Conservation (phyloP, 768 basidiomycete species). For the Suillus spraguei region DNA sequence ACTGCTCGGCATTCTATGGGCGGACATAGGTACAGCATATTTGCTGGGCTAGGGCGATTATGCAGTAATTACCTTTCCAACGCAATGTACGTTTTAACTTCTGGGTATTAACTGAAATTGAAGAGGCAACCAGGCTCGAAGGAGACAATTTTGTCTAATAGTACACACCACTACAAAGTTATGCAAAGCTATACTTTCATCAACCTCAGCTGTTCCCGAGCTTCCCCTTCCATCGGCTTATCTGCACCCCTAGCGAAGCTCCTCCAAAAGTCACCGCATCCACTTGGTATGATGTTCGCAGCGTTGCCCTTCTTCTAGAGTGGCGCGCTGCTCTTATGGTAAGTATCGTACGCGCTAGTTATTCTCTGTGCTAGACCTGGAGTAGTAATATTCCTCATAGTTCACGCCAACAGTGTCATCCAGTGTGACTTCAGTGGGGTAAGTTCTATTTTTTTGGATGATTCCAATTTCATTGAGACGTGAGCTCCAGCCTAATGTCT, state of each 20-base stretch:
- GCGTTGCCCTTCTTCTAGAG: conserved; percentile 55
- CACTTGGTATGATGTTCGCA: conserved; percentile 42
- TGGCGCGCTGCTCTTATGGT: conserved; percentile 68
- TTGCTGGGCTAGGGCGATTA: conserved; percentile 63
- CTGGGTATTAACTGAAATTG: not conserved
- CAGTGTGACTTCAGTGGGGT: conserved; percentile 10
- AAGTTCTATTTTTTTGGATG: conserved; percentile 9
- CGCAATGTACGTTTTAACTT: conserved; percentile 50
- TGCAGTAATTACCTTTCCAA: conserved; percentile 69
- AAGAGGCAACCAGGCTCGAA: conserved; percentile 52
- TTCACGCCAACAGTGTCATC: conserved; percentile 2
- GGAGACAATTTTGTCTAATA: conserved; percentile 79
- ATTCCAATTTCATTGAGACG: not conserved
- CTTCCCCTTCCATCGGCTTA: conserved; percentile 37
- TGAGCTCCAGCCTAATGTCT: conserved; percentile 9
- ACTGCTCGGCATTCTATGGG: conserved; percentile 71
- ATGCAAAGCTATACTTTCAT: conserved; percentile 43
- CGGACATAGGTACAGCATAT: conserved; percentile 76
- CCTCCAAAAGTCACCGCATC: conserved; percentile 23
- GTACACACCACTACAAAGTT: conserved; percentile 72
- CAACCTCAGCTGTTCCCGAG: conserved; percentile 37
- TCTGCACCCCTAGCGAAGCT: conserved; percentile 45
- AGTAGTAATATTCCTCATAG: not conserved
- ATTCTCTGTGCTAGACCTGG: too few relatives aligned
- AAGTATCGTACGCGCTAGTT: conserved; percentile 6